Conservation (phyloP, 768 basidiomycete genomes). For the Boletellus emodensis region DNA sequence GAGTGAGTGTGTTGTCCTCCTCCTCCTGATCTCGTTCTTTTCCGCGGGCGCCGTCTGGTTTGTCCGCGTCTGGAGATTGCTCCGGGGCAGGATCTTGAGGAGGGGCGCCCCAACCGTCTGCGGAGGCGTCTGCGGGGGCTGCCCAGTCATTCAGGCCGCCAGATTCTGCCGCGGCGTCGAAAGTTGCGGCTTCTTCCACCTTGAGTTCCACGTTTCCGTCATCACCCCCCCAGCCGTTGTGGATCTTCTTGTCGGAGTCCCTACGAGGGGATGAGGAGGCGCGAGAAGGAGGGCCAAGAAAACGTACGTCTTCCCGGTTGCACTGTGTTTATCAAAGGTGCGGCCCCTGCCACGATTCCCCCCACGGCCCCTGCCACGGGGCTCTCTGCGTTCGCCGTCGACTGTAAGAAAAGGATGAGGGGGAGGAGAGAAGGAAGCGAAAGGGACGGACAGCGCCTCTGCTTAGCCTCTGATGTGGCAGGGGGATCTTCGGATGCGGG, state of each 20-base stretch:
- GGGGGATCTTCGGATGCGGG: conserved; percentile 37
- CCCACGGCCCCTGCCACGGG: conserved; percentile 42
- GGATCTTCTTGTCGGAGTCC: conserved; percentile 93
- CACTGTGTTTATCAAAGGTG: conserved; percentile 81
- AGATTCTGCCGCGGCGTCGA: conserved; percentile 61
- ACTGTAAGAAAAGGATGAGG: conserved; percentile 20
- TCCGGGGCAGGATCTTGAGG: conserved; percentile 29
- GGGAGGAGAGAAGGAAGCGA: neutral
- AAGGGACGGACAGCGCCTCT: conserved; percentile 29
- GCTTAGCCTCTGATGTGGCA: conserved; percentile 29
- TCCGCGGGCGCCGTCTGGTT: conserved; percentile 36
- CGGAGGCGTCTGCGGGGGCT: conserved; percentile 10
- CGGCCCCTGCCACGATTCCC: conserved; percentile 60
- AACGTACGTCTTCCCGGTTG: conserved; percentile 77
- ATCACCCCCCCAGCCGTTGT: conserved; percentile 93
- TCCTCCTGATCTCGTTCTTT: conserved; percentile 70
- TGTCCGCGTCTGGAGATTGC: conserved; percentile 34
- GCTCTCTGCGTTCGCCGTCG: conserved; percentile 45
- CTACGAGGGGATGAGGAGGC: conserved; percentile 36
- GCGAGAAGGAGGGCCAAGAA: neutral
- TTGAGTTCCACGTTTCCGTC: conserved; percentile 82
- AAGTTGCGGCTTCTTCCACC: conserved; percentile 69
- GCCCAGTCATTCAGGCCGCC: conserved; percentile 36
- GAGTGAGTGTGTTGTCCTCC: conserved; percentile 89
- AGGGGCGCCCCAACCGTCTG: conserved; percentile 30